These are phyloP conservation scores for Tetrapisispora iriomotensis DNA, from an alignment of 805 yeast genomes.

Conservation along the genomic window DNA sequence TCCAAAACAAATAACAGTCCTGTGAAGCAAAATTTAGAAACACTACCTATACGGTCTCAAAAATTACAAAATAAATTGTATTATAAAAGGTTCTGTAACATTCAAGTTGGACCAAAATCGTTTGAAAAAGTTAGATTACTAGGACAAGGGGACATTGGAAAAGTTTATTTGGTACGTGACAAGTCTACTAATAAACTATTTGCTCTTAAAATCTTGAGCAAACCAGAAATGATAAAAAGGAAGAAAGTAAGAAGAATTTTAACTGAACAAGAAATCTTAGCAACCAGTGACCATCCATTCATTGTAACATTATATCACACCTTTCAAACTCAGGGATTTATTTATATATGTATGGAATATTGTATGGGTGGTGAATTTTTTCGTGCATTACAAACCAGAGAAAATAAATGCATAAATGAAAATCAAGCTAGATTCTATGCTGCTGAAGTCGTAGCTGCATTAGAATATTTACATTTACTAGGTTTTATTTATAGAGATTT, in stretches of 20 bases:
- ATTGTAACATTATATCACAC: constrained; percentile 94
- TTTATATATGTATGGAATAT: constrained; percentile 94
- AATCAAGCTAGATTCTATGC: constrained; percentile 88
- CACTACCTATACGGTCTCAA: constrained; percentile 22
- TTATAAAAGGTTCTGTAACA: constrained; percentile 62
- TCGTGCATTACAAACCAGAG: constrained; percentile 86
- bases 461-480: constrained; percentile 91
- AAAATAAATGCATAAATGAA: constrained; percentile 75
- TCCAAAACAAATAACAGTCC: not conserved
- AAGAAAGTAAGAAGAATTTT: constrained; percentile 89
- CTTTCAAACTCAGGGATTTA: constrained; percentile 83
- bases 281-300: constrained; percentile 93
- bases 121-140: constrained; percentile 80
- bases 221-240: constrained; percentile 88
- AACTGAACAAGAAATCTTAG: constrained; percentile 93
- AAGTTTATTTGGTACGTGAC: constrained; percentile 85
- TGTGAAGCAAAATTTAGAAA: no score
- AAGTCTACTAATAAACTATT: constrained; percentile 61
- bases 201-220: constrained; percentile 87
- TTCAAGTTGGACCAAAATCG: constrained; percentile 75
- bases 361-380: constrained; percentile 99
- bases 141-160: constrained; percentile 97
- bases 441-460: constrained; percentile 93
- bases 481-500: constrained; percentile 94
- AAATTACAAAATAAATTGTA: constrained; percentile 37